A percentile compares a stretch with the other conserved stretches of the same genome.
These are phyloP conservation scores for Camelina neglecta DNA, from an alignment of 345 rosid genomes.

Conservation along the genomic window DNA sequence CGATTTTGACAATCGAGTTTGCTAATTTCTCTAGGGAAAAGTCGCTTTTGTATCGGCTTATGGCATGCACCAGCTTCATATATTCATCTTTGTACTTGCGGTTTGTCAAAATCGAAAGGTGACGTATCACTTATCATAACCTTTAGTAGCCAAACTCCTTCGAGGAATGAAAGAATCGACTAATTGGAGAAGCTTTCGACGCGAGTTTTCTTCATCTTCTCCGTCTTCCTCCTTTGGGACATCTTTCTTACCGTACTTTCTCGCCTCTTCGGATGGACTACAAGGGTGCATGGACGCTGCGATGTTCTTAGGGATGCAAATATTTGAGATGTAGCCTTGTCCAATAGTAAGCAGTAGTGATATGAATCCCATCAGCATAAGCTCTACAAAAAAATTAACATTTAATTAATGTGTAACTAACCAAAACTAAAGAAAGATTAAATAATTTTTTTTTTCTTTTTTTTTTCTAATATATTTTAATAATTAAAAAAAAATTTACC, in stretches of 20 bases:
- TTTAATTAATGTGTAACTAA: background rate
- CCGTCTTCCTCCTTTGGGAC: background rate
- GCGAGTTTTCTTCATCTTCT: conserved; percentile 27
- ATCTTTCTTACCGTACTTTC: background rate
- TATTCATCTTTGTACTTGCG: no score
- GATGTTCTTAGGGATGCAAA: conserved; percentile 61
- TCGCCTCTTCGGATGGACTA: conserved; percentile 7
- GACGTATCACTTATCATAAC: conserved; percentile 50
- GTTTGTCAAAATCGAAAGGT: no score
- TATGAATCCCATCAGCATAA: conserved; percentile 87
- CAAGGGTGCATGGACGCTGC: conserved; percentile 84
- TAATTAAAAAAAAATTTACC: conserved; percentile 47
- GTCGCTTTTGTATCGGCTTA: no score
- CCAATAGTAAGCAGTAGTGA: conserved; percentile 78
- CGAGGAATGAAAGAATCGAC: conserved; percentile 48
- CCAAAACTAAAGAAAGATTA: background rate
- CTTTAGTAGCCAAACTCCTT: conserved; percentile 54
- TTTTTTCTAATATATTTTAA: background rate
- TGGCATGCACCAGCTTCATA: no score
- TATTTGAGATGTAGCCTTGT: conserved; percentile 52
- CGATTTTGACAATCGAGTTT: no score
- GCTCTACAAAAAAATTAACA: conserved; percentile 53
- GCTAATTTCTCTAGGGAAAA: no score
- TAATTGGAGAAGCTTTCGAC: conserved; percentile 59
- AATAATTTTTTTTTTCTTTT: background rate